Conservation (phyloP, 768 basidiomycete species). For the Leccinum uliginosum region DNA sequence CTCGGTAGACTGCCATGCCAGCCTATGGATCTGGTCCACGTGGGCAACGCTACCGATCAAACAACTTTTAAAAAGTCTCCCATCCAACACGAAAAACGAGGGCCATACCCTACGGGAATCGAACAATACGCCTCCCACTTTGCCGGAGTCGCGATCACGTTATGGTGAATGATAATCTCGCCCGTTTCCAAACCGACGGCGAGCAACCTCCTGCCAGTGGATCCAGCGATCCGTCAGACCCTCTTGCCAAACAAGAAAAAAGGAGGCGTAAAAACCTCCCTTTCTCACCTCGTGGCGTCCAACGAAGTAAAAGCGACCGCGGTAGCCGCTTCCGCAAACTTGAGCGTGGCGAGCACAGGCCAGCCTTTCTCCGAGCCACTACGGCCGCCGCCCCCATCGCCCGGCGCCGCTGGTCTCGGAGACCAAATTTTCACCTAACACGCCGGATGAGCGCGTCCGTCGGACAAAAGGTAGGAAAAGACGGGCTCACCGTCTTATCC, state of each 20-base stretch:
- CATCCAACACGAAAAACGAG: not conserved
- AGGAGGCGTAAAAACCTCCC: not conserved
- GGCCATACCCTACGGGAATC: slow-evolving; percentile 49
- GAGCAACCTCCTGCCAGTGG: slow-evolving; percentile 53
- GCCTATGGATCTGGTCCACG: slow-evolving; percentile 70
- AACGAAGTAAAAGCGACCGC: slow-evolving; percentile 63
- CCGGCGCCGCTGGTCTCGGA: slow-evolving; percentile 24
- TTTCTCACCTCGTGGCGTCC: slow-evolving; percentile 41
- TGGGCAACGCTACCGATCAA: slow-evolving; percentile 59
- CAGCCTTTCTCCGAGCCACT: slow-evolving; percentile 35
- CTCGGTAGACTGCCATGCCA: slow-evolving; percentile 68
- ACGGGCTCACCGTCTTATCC: slow-evolving; percentile 81
- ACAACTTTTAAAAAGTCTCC: not conserved
- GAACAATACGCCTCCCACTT: slow-evolving; percentile 47
- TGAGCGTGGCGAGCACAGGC: slow-evolving; percentile 57
- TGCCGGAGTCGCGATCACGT: slow-evolving; percentile 24
- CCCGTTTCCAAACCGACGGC: slow-evolving; percentile 88
- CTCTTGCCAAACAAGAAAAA: not conserved
- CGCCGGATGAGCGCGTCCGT: not conserved
- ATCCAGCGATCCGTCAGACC: slow-evolving; percentile 2
- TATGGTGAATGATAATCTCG: slow-evolving; percentile 59
- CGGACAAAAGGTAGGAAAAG: not conserved
- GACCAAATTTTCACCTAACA: slow-evolving; percentile 83
- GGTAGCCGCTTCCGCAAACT: slow-evolving; percentile 73
- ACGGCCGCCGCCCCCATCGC: slow-evolving; percentile 9